A percentile compares a stretch with the other conserved stretches of the same genome.
Conservation (phyloP, 139 green algal genomes). For the Axilococcus clingmanii region DNA sequence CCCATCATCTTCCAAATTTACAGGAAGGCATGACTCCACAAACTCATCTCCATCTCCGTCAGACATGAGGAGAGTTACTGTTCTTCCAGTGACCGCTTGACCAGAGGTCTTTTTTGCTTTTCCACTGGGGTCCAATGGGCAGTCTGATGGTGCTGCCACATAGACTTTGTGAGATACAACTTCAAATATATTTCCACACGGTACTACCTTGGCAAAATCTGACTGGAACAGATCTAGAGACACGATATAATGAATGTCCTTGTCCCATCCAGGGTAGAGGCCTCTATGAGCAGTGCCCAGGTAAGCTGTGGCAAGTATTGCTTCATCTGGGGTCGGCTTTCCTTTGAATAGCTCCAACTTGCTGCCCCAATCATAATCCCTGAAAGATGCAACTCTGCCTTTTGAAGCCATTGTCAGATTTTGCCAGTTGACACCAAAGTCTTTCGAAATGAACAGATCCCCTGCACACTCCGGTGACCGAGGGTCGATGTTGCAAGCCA, state of each 20-base stretch:
- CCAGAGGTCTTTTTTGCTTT: conserved; percentile 22
- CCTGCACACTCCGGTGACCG: conserved; percentile 31
- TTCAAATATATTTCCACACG: conserved; percentile 92
- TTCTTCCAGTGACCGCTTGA: conserved; percentile 16
- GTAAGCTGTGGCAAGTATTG: conserved; percentile 81
- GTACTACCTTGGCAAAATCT: conserved; percentile 41
- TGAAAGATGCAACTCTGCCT: conserved; percentile 66
- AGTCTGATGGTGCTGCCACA: conserved; percentile 63
- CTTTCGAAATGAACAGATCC: conserved; percentile 62
- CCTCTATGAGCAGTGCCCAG: conserved; percentile 14
- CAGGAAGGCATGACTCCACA: conserved; percentile 62
- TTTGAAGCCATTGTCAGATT: conserved; percentile 70
- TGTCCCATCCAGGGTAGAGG: conserved; percentile 65
- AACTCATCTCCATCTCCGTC: conserved; percentile 51
- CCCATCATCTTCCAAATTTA: conserved; percentile 38
- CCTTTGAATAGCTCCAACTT: conserved; percentile 21
- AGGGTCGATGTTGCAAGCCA: conserved; percentile 21
- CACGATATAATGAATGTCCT: conserved; percentile 77
- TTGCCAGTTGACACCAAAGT: conserved; percentile 50
- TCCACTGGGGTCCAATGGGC: conserved; percentile 53
- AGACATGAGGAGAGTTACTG: conserved; percentile 36
- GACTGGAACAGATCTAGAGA: conserved; percentile 63
- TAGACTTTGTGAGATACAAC: conserved; percentile 56
- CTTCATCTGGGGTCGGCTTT: conserved; percentile 35
- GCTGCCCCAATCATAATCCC: conserved; percentile 89